Evolutionary conservation across 2,329 filamentous ascomycete species (phyloP).

Genomic region (Fusarium humuli): DNA sequence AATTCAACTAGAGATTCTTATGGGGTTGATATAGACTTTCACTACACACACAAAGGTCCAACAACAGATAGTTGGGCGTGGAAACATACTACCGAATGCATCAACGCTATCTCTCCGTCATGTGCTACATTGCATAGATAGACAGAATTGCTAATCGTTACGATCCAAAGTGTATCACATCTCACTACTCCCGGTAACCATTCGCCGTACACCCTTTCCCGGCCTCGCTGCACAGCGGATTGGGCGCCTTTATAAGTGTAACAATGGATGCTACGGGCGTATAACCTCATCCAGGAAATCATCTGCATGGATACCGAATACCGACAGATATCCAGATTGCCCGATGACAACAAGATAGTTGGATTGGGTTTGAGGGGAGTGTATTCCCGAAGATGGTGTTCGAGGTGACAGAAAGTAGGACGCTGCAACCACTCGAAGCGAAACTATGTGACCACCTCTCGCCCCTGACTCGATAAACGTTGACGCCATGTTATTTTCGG

Average conservation of each 20-base stretch:
- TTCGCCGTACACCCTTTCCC: conserved; percentile 27
- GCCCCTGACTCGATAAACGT: not conserved
- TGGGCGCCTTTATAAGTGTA: conserved; percentile 13
- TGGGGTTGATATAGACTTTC: conserved; percentile 25
- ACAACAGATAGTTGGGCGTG: not conserved
- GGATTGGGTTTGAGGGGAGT: not conserved
- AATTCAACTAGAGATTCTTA: not conserved
- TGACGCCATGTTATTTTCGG: not conserved
- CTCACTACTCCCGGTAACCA: conserved; percentile 1
- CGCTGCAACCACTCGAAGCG: not conserved
- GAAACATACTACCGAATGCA: not conserved
- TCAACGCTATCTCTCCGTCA: not conserved
- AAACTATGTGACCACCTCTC: not conserved
- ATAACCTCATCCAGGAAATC: conserved; percentile 20
- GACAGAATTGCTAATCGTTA: not conserved
- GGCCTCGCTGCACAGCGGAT: conserved; percentile 13
- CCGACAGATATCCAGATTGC: conserved; percentile 28
- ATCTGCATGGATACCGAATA: conserved; percentile 23
- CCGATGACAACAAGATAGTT: conserved; percentile 1
- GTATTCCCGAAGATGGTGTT: not conserved
- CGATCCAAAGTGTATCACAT: not conserved
- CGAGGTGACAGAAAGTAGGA: not conserved
- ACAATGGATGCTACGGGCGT: conserved; percentile 3
- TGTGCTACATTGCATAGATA: not conserved
- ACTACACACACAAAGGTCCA: not conserved